Conservation (phyloP, 2,329 filamentous ascomycete species). For the Xylariales sp. region DNA sequence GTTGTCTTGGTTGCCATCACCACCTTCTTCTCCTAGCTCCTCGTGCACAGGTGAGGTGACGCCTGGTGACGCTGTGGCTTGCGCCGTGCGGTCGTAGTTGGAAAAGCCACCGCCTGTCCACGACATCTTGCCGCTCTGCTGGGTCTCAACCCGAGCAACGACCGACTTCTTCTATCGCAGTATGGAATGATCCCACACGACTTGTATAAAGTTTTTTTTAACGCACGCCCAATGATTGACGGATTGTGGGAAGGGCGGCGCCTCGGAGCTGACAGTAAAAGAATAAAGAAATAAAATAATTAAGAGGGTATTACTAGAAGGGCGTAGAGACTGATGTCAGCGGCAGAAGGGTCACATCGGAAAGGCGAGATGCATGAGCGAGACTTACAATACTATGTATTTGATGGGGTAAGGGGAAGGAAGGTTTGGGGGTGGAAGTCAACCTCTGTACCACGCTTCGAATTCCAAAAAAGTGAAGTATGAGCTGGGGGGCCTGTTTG, state of each 20-base stretch:
- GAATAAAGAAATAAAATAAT: slow-evolving; percentile 17
- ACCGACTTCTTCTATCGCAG: not conserved
- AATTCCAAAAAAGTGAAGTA: not conserved
- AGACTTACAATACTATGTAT: slow-evolving; percentile 21
- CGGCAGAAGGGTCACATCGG: too few relatives aligned
- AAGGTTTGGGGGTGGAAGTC: not conserved
- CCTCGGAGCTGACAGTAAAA: not conserved
- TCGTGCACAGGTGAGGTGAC: slow-evolving; percentile 44
- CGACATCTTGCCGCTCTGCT: slow-evolving; percentile 52
- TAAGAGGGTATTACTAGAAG: slow-evolving; percentile 34
- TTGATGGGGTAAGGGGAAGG: slow-evolving; percentile 4
- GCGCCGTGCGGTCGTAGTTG: slow-evolving; percentile 63
- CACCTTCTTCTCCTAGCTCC: slow-evolving; percentile 25
- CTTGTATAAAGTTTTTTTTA: not conserved
- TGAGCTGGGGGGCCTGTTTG: slow-evolving; percentile 23
- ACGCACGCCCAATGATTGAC: slow-evolving; percentile 19
- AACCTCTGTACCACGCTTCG: not conserved
- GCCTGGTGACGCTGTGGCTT: slow-evolving; percentile 55
- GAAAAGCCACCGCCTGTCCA: slow-evolving; percentile 56
- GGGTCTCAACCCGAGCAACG: slow-evolving; percentile 17
- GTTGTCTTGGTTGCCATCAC: not conserved
- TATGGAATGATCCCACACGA: not conserved
- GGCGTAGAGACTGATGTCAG: not conserved
- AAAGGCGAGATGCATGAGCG: not conserved
- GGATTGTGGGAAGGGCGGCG: slow-evolving; percentile 4